Conservation (phyloP, 306 rosid species). For the Lithocarpus polystachyus region DNA sequence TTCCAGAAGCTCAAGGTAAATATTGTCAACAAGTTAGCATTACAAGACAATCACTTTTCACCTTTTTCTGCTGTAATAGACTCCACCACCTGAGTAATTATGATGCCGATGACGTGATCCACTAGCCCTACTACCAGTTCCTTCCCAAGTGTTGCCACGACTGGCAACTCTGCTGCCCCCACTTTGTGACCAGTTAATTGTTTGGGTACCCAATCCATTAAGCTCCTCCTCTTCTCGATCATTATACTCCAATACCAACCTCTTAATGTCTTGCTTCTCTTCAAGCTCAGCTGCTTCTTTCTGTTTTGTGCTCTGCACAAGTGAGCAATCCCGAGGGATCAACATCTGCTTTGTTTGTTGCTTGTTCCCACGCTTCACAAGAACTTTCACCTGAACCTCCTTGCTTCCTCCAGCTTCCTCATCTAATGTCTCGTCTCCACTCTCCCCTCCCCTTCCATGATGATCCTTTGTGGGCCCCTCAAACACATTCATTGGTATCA, state of each 20-base stretch:
- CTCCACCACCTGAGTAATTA: slow-evolving; percentile 60
- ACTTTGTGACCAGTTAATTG: slow-evolving; percentile 71
- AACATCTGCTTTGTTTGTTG: slow-evolving; percentile 95
- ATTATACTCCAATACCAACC: slow-evolving; percentile 89
- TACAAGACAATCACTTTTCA: slow-evolving; percentile 18
- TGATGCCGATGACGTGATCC: slow-evolving; percentile 75
- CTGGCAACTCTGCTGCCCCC: slow-evolving; percentile 49
- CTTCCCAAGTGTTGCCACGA: slow-evolving; percentile 69
- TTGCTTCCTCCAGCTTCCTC: slow-evolving; percentile 73
- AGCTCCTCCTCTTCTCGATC: slow-evolving; percentile 98
- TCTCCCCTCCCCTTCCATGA: slow-evolving; percentile 88
- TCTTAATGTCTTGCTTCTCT: slow-evolving; percentile 98
- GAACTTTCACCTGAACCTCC: slow-evolving; percentile 94
- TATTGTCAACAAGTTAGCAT: background rate
- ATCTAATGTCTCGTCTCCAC: slow-evolving; percentile 82
- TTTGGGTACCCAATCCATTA: slow-evolving; percentile 77
- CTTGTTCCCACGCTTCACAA: slow-evolving; percentile 98
- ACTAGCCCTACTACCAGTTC: slow-evolving; percentile 57
- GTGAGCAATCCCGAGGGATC: slow-evolving; percentile 87
- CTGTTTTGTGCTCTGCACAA: slow-evolving; percentile 94
- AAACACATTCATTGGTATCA: slow-evolving; percentile 89
- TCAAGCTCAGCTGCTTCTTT: slow-evolving; percentile 98
- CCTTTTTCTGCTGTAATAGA: slow-evolving; percentile 67
- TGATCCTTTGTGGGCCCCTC: slow-evolving; percentile 90
- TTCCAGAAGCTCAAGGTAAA: background rate